Evolutionary conservation across 352 stramenopile species (phyloP).

Genomic region (Phytophthora multivora): DNA sequence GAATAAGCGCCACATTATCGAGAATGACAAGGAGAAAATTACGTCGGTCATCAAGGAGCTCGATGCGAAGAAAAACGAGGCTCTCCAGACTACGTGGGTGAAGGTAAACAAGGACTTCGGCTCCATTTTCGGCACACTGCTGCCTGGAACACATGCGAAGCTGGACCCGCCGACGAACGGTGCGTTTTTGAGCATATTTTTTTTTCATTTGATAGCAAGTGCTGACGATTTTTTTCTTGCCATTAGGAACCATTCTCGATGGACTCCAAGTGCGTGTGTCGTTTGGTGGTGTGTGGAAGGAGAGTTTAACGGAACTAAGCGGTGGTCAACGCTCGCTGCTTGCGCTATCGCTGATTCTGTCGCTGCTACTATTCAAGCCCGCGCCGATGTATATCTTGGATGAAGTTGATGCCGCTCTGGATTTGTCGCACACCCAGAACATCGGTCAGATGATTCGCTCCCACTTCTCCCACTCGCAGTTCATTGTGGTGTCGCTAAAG

Average conservation of each 20-base stretch:
- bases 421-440: conserved; percentile 99
- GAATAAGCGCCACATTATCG: conserved; percentile 97
- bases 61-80: conserved; percentile 98
- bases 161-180: conserved; percentile 96
- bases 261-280: conserved; percentile 99
- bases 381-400: conserved; percentile 99
- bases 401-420: conserved; percentile 99
- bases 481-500: conserved; percentile 99
- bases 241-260: conserved; percentile 81
- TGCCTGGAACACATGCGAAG: conserved; percentile 97
- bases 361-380: conserved; percentile 98
- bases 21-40: conserved; percentile 99
- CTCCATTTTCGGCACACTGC: conserved; percentile 98
- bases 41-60: conserved; percentile 99
- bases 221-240: conserved; percentile 15
- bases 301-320: conserved; percentile 98
- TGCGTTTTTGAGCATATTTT: conserved; percentile 21
- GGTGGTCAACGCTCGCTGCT: conserved; percentile 99
- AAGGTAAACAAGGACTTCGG: conserved; percentile 99
- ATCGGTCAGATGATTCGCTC: conserved; percentile 99
- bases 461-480: conserved; percentile 99
- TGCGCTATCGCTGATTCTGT: conserved; percentile 98
- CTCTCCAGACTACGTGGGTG: conserved; percentile 95
- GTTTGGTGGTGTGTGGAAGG: conserved; percentile 99
- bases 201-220: background rate